Evolutionary conservation across 352 stramenopile genomes (phyloP).

Genomic region (Globisporangium heterothallicum): DNA sequence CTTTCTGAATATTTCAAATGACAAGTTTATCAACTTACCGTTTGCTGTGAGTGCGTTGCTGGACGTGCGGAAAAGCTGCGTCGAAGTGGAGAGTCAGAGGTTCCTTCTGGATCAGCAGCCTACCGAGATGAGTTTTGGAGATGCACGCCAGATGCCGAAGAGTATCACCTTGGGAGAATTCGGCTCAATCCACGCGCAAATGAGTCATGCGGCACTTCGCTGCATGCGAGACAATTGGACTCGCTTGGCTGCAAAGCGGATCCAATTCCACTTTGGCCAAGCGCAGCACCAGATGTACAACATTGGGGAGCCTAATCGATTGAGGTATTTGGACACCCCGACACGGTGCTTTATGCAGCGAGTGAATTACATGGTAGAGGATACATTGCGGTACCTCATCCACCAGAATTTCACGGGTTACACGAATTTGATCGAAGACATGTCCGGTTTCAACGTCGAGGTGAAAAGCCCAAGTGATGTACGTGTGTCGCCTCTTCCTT

Average conservation of each 20-base stretch:
- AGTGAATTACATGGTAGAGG: slow-evolving; percentile 81
- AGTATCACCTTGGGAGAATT: slow-evolving; percentile 78
- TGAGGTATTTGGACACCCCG: slow-evolving; percentile 57
- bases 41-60: slow-evolving; percentile 71
- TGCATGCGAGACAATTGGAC: slow-evolving; percentile 82
- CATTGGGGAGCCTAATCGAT: slow-evolving; percentile 53
- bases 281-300: slow-evolving; percentile 59
- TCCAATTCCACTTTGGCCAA: slow-evolving; percentile 57
- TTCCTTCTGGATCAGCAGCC: slow-evolving; percentile 69
- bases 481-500: slow-evolving; percentile 9
- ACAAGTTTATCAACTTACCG: slow-evolving; percentile 64
- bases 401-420: slow-evolving; percentile 68
- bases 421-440: slow-evolving; percentile 58
- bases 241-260: slow-evolving; percentile 59
- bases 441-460: slow-evolving; percentile 52
- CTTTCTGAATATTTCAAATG: slow-evolving; percentile 48
- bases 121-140: slow-evolving; percentile 59
- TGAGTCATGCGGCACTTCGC: slow-evolving; percentile 61
- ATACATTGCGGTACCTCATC: slow-evolving; percentile 58
- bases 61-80: slow-evolving; percentile 63
- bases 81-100: slow-evolving; percentile 52
- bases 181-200: slow-evolving; percentile 53
- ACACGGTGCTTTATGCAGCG: slow-evolving; percentile 60
- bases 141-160: slow-evolving; percentile 32
- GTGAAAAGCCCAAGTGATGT: slow-evolving; percentile 47